Evolutionary conservation across 2,329 filamentous ascomycete species (phyloP).

Genomic region (Ophiostoma montium): DNA sequence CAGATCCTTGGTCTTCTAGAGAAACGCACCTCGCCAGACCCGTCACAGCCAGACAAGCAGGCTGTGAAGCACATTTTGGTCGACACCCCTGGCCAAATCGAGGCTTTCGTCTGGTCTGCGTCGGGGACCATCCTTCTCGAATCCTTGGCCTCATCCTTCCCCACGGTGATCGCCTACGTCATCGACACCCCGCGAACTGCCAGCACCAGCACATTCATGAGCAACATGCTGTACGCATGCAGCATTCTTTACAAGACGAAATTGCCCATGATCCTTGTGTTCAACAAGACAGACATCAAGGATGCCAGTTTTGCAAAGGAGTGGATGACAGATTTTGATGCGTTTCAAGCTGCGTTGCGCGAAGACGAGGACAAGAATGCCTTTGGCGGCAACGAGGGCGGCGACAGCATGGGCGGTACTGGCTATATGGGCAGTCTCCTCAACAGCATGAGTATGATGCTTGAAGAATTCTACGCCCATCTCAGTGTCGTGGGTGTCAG

Average conservation of each 20-base stretch:
- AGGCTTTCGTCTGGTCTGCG: slow-evolving; percentile 97
- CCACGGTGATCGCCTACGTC: slow-evolving; percentile 92
- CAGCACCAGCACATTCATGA: slow-evolving; percentile 96
- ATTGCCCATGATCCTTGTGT: slow-evolving; percentile 94
- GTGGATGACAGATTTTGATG: slow-evolving; percentile 99
- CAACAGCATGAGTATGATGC: slow-evolving; percentile 94
- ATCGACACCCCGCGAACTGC: slow-evolving; percentile 92
- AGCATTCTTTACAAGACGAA: slow-evolving; percentile 98
- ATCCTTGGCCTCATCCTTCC: slow-evolving; percentile 83
- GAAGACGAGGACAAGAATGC: slow-evolving; percentile 66
- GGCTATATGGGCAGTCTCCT: slow-evolving; percentile 94
- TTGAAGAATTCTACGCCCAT: slow-evolving; percentile 95
- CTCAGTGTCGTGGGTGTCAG: slow-evolving; percentile 87
- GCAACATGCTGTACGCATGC: slow-evolving; percentile 98
- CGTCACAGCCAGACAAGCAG: slow-evolving; percentile 43
- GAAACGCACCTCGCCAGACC: slow-evolving; percentile 61
- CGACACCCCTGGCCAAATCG: slow-evolving; percentile 94
- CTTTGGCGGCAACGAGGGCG: slow-evolving; percentile 58
- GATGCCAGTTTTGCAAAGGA: slow-evolving; percentile 85
- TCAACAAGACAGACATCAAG: slow-evolving; percentile 97
- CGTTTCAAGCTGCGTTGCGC: slow-evolving; percentile 75
- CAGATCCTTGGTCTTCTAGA: slow-evolving; percentile 83
- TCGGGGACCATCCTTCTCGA: slow-evolving; percentile 89
- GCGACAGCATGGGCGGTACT: slow-evolving; percentile 50
- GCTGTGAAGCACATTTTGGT: slow-evolving; percentile 74